Percentiles rank a stretch among this genome's conserved stretches.
Conservation (phyloP, 352 stramenopile genomes). For the Phytophthora ramorum region DNA sequence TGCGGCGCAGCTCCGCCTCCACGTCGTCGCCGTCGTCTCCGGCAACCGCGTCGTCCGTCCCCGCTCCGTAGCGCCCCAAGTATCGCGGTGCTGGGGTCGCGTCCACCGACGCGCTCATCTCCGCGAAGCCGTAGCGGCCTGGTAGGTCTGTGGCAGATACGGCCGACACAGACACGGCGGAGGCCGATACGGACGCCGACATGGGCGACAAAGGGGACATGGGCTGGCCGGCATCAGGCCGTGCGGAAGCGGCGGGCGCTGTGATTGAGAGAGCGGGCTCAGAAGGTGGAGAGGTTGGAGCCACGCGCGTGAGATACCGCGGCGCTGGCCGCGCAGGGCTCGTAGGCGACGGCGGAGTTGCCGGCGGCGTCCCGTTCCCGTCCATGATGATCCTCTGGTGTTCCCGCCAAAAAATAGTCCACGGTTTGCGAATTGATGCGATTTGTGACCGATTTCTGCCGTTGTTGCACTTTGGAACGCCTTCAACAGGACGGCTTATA, state of each 20-base stretch:
- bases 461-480: background rate
- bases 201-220: constrained; percentile 54
- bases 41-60: constrained; percentile 11
- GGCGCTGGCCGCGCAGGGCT: constrained; percentile 49
- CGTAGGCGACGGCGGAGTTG: constrained; percentile 61
- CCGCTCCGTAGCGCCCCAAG: constrained; percentile 55
- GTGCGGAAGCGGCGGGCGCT: constrained; percentile 2
- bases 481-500: constrained; percentile 11
- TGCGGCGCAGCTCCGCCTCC: constrained; percentile 76
- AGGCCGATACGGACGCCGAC: constrained; percentile 65
- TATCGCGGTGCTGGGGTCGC: constrained; percentile 82
- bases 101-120: constrained; percentile 86
- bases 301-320: constrained; percentile 55
- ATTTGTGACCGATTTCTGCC: constrained; percentile 6
- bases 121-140: constrained; percentile 65
- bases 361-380: constrained; percentile 49
- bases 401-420: constrained; percentile 30
- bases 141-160: constrained; percentile 83
- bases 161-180: constrained; percentile 79
- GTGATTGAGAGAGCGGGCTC: constrained; percentile 19
- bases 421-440: background rate
- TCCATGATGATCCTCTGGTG: constrained; percentile 30
- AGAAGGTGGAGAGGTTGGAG: constrained; percentile 20
- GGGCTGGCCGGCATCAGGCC: constrained; percentile 15
- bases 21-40: constrained; percentile 67